phyloP scores from a whole-genome alignment of 805 yeast species.

The Scheffersomyces ergatensis region DNA sequence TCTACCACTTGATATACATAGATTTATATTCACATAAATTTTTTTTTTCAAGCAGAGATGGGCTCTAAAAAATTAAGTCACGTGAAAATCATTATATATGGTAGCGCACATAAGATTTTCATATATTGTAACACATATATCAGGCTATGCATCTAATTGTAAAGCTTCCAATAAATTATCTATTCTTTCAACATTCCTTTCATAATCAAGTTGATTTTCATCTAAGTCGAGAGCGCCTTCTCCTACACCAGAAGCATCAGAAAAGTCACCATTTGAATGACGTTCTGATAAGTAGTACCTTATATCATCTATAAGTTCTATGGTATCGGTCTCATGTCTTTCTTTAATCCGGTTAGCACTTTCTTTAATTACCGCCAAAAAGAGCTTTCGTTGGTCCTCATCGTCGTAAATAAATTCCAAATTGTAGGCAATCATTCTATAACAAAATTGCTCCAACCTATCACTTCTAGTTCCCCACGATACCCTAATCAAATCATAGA shows the following conservation, averaged over 20 bases:
- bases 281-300: constrained; percentile 53
- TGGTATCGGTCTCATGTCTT: constrained; percentile 75
- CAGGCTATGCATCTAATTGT: constrained; percentile 25
- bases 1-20: background rate
- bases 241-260: constrained; percentile 4
- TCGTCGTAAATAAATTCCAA: constrained; percentile 31
- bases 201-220: constrained; percentile 12
- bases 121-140: background rate
- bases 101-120: background rate
- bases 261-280: constrained; percentile 17
- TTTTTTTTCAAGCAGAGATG: background rate
- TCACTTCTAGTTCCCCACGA: constrained; percentile 70
- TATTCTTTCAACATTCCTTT: constrained; percentile 26
- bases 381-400: constrained; percentile 25
- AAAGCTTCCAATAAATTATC: constrained; percentile 25
- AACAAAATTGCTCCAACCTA: constrained; percentile 61
- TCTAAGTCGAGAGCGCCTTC: constrained; percentile 6
- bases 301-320: constrained; percentile 77
- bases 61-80: background rate
- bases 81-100: too few species aligned
- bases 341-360: constrained; percentile 55
- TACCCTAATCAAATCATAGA: constrained; percentile 57
- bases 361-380: constrained; percentile 25
- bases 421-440: constrained; percentile 54
- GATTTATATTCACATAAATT: background rate